phyloP scores from a whole-genome alignment of 2,329 filamentous ascomycete genomes.

The Penicillium sp. region DNA sequence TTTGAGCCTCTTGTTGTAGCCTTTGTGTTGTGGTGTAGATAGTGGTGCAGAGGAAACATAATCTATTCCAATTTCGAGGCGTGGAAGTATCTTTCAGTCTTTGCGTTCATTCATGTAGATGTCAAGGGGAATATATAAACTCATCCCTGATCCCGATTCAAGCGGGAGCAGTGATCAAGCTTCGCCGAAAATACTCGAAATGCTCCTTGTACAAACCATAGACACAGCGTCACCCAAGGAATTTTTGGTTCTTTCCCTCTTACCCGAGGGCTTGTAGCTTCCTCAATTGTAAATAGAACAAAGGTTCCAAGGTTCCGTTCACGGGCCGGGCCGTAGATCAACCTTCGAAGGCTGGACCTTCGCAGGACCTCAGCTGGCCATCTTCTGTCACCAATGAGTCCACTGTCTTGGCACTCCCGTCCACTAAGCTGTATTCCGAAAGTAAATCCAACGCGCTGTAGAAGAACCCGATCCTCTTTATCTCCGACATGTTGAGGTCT shows the following conservation, averaged over 20 bases:
- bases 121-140: not conserved
- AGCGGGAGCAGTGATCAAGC: no score
- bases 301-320: no score
- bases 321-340: no score
- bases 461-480: not conserved
- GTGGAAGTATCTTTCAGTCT: not conserved
- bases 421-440: not conserved
- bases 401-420: not conserved
- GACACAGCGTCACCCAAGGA: no score
- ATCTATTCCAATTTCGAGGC: not conserved
- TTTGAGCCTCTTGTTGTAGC: not conserved
- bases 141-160: no score
- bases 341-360: no score
- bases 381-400: not conserved
- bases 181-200: no score
- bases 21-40: constrained; percentile 1
- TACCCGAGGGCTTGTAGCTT: not conserved
- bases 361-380: not conserved
- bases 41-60: not conserved
- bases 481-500: not conserved
- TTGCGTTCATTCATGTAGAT: not conserved
- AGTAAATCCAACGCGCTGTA: not conserved
- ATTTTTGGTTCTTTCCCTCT: not conserved
- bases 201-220: no score
- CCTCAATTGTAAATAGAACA: not conserved